Evolutionary conservation across 768 basidiomycete genomes (phyloP).

Genomic region (Tephrocybe sp.): DNA sequence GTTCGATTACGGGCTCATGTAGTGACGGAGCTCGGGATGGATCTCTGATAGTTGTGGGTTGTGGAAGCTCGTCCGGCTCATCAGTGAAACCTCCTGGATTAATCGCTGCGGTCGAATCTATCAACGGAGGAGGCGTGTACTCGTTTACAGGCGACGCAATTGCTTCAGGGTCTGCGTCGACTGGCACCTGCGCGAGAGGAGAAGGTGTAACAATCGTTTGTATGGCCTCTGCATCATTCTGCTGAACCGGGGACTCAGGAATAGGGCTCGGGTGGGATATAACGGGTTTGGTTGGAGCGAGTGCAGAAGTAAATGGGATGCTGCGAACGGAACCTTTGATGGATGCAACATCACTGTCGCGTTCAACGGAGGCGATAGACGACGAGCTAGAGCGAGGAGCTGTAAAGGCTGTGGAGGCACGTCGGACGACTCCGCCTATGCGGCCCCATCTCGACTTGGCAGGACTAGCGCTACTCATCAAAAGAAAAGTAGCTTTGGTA

Average conservation of each 20-base stretch:
- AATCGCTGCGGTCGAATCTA: conserved; percentile 34
- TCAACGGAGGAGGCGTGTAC: conserved; percentile 36
- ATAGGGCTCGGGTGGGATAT: conserved; percentile 55
- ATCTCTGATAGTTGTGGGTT: conserved; percentile 26
- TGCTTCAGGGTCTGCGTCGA: conserved; percentile 7
- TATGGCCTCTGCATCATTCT: conserved; percentile 36
- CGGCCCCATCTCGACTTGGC: conserved; percentile 46
- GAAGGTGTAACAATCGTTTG: conserved; percentile 34
- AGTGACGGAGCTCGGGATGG: conserved; percentile 31
- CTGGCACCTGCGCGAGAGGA: conserved; percentile 33
- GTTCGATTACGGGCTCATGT: conserved; percentile 1
- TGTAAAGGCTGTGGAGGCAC: conserved; percentile 54
- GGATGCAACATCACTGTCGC: conserved; percentile 23
- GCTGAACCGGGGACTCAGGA: conserved; percentile 64
- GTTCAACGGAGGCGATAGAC: conserved; percentile 23
- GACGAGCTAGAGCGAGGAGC: conserved; percentile 33
- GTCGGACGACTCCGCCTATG: conserved; percentile 51
- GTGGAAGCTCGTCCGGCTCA: conserved; percentile 44
- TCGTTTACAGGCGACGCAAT: conserved; percentile 18
- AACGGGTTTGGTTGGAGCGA: conserved; percentile 22
- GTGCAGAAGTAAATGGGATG: conserved; percentile 11
- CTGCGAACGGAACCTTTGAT: conserved; percentile 21
- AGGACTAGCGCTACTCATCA: conserved; percentile 16
- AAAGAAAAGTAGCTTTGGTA: conserved; percentile 15
- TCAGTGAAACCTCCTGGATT: conserved; percentile 53